Base-by-base conservation (phyloP, 495 filamentous ascomycete genomes). In the Bombardia bombarda region DNA sequence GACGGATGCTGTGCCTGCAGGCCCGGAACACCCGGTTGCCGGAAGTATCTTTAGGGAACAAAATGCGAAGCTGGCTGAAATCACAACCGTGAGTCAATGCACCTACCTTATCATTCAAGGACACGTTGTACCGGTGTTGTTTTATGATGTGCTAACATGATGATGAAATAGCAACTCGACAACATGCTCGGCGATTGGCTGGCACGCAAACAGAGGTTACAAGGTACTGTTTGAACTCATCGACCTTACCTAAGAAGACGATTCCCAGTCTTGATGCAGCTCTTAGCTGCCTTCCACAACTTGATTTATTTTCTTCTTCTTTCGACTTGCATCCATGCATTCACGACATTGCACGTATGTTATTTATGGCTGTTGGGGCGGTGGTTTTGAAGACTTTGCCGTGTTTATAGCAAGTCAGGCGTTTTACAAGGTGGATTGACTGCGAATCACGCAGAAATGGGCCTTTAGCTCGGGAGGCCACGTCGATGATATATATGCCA, bases 161-260 rank as follows among this genome's bases (percentile, higher is more conserved):
- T 38, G 8, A 38, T 24, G 13, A 4, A 38, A 37, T 42, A 82
- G 65, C 79, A 84, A 67, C 70, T 95, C 46, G 89, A 95, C 64
- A 78, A 86, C 12, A 79, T 94, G 78, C 74, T 95, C 37, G 83
- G 84, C 32, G 81, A 86, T 43, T 93, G 85, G 83, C 63, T 92
- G 18, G 75, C 80, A 25, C 74, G 80, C 35, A 84, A 82, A 54
- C 74, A 75, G 51, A 62, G 75, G 34, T 55, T 72, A 17, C 57
- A 73, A 36, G 66, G 65, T 34, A 56, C 58, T 17, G 51, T 68
- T 24, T 72, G 55, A 60, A 13, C 26, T 28, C 26, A 7, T 2
- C n/a, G n/a, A n/a, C n/a, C n/a, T n/a, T n/a, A n/a, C n/a, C n/a
- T n/a, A n/a, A 13, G 26, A 8, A 28, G 26, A 1, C 26, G 9